A percentile compares a stretch with the other conserved stretches of the same genome.
Conservation (phyloP, 148 eudicot species). For the Amaranthus cruentus region DNA sequence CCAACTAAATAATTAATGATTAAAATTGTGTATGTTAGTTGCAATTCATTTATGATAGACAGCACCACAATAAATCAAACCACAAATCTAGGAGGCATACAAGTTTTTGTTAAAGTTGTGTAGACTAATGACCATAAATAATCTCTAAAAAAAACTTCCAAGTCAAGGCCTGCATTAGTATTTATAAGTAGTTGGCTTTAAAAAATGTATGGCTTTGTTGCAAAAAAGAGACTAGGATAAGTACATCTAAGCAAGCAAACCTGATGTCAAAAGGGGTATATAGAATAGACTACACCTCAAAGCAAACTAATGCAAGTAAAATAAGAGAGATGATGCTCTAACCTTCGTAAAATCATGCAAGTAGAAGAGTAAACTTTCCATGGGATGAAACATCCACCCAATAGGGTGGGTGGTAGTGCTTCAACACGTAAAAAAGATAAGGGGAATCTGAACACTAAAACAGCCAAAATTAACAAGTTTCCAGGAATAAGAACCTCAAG, state of each 20-base stretch:
- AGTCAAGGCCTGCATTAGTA: too few relatives aligned
- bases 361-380: not conserved
- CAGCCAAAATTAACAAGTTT: conserved; percentile 17
- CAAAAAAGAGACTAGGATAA: not conserved
- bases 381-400: not conserved
- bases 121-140: too few relatives aligned
- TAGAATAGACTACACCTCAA: not conserved
- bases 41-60: too few relatives aligned
- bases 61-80: too few relatives aligned
- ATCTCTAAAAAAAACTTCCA: too few relatives aligned
- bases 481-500: conserved; percentile 54
- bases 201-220: too few relatives aligned
- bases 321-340: too few relatives aligned
- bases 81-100: too few relatives aligned
- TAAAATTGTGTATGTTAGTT: too few relatives aligned
- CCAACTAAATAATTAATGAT: too few relatives aligned
- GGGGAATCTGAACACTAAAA: not conserved
- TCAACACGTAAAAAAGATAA: not conserved
- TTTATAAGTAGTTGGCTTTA: too few relatives aligned
- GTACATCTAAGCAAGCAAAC: not conserved
- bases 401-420: not conserved
- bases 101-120: too few relatives aligned
- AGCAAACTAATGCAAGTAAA: not conserved
- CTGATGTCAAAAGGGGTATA: not conserved
- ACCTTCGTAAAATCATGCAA: not conserved